Conservation (phyloP, 805 yeast species). For the Candida sanyiensis region DNA sequence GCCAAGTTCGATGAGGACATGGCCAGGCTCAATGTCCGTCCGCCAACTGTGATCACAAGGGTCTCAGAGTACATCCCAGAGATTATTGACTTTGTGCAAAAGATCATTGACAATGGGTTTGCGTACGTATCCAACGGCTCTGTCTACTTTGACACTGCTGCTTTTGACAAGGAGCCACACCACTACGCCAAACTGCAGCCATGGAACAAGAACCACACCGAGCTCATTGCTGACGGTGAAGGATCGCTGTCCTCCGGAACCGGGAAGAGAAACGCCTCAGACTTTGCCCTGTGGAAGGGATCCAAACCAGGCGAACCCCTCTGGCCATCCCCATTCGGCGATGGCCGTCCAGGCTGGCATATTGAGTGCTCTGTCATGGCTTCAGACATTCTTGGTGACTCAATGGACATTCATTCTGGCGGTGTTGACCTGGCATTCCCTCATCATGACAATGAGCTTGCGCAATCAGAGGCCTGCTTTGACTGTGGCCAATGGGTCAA, state of each 20-base stretch:
- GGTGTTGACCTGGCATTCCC: slow-evolving; percentile 98
- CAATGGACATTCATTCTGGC: slow-evolving; percentile 93
- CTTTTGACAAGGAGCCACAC: slow-evolving; percentile 73
- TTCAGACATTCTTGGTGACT: slow-evolving; percentile 72
- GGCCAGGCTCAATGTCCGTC: slow-evolving; percentile 75
- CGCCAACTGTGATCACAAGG: slow-evolving; percentile 83
- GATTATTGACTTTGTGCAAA: slow-evolving; percentile 71
- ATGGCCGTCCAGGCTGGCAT: slow-evolving; percentile 99
- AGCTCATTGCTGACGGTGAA: slow-evolving; percentile 88
- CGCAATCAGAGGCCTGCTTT: slow-evolving; percentile 92
- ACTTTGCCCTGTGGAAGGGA: slow-evolving; percentile 95
- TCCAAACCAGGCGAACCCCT: slow-evolving; percentile 96
- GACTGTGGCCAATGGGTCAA: slow-evolving; percentile 94
- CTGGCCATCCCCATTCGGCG: slow-evolving; percentile 96
- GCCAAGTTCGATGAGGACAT: slow-evolving; percentile 77
- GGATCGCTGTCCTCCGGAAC: slow-evolving; percentile 62
- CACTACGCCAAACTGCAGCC: slow-evolving; percentile 95
- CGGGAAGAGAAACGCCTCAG: slow-evolving; percentile 70
- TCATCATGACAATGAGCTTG: slow-evolving; percentile 97
- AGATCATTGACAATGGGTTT: slow-evolving; percentile 72
- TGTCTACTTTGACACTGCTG: slow-evolving; percentile 89
- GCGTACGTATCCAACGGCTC: slow-evolving; percentile 91
- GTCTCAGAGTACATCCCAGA: slow-evolving; percentile 96
- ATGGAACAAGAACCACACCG: slow-evolving; percentile 90
- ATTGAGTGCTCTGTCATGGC: slow-evolving; percentile 99